Evolutionary conservation across 164 flowering plant genomes (phyloP).

Genomic region (Annona squamosa): DNA sequence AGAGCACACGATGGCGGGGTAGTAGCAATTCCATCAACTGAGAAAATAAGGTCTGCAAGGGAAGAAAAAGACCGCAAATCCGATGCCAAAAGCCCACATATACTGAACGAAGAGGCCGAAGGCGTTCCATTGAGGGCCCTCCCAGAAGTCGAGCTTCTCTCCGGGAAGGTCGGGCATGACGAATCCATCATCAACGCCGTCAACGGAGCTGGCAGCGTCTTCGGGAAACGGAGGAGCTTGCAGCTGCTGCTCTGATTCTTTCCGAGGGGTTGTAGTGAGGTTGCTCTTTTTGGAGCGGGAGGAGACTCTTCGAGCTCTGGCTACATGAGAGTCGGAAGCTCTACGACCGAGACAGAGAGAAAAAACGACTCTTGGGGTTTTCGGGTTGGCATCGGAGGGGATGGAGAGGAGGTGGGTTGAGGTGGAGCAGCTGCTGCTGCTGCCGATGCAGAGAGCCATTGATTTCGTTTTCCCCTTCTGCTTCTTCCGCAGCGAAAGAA

Average conservation of each 20-base stretch:
- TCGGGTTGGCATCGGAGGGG: background rate
- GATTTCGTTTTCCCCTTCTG: background rate
- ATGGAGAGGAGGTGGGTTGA: constrained; percentile 2
- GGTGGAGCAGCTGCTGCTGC: background rate
- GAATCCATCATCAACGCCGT: constrained; percentile 38
- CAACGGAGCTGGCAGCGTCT: constrained; percentile 3
- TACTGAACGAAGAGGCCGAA: constrained; percentile 83
- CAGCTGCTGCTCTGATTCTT: constrained; percentile 17
- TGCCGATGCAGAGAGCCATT: constrained; percentile 9
- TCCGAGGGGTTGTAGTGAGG: constrained; percentile 27
- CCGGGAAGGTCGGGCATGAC: constrained; percentile 72
- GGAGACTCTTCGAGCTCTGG: constrained; percentile 25
- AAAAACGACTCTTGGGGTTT: background rate
- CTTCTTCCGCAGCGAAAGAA: background rate
- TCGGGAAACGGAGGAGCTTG: constrained; percentile 10
- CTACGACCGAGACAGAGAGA: background rate
- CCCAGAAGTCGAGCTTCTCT: constrained; percentile 61
- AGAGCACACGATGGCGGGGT: background rate
- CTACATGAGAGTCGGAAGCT: constrained; percentile 10
- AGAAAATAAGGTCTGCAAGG: background rate
- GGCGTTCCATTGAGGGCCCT: constrained; percentile 77
- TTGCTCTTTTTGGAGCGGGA: constrained; percentile 48
- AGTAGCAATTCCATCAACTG: background rate
- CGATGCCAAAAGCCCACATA: constrained; percentile 85
- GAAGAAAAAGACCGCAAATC: constrained; percentile 55